Evolutionary conservation across 768 basidiomycete genomes (phyloP).

Genomic region (Collybia nuda): DNA sequence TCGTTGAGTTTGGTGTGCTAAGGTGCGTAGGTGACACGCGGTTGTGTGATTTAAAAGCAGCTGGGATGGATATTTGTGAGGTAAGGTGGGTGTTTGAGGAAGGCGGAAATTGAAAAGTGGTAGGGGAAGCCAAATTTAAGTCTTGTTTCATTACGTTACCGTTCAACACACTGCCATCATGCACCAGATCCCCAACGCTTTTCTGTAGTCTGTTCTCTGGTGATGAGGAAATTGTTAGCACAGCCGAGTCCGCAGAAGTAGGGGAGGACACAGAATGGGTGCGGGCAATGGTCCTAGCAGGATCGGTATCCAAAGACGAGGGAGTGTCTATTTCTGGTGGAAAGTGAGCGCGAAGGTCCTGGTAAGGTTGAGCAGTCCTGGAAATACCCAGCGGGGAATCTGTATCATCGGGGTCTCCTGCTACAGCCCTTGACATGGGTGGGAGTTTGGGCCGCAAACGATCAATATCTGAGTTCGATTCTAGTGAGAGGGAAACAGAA

Average conservation of each 20-base stretch:
- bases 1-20: constrained; percentile 22
- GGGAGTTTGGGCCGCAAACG: neutral
- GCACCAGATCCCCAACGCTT: constrained; percentile 26
- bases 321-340: too few species aligned
- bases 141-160: constrained; percentile 16
- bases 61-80: constrained; percentile 13
- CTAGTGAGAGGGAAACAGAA: neutral
- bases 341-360: too few species aligned
- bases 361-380: too few species aligned
- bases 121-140: constrained; percentile 31
- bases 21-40: constrained; percentile 30
- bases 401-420: too few species aligned
- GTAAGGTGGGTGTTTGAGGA: constrained; percentile 18
- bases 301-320: too few species aligned
- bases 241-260: constrained; percentile 13
- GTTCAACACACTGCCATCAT: constrained; percentile 1
- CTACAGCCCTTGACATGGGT: too few species aligned
- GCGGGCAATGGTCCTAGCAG: neutral
- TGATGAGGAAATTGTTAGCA: constrained; percentile 18
- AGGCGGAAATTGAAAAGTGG: constrained; percentile 43
- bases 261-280: constrained; percentile 18
- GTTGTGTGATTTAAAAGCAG: constrained; percentile 16
- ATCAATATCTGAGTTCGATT: neutral
- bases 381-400: too few species aligned
- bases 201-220: constrained; percentile 42